Conservation (phyloP, 768 basidiomycete genomes). For the Boletellus emodensis region DNA sequence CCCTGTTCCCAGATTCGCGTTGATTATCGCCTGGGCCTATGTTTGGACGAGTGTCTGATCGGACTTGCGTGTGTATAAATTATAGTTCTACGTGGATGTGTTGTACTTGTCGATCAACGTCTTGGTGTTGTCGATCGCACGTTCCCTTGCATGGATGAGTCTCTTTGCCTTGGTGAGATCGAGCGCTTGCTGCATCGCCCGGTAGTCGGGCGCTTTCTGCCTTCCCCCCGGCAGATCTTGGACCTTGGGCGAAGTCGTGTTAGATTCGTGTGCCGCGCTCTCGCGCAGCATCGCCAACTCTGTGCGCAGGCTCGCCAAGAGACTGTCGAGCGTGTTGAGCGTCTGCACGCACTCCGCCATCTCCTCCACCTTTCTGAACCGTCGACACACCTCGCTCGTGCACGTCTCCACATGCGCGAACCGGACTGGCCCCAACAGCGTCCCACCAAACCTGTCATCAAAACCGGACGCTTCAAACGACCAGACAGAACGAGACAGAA, state of each 20-base stretch:
- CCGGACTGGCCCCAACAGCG: conserved; percentile 67
- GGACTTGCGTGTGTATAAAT: background rate
- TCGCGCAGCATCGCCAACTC: conserved; percentile 27
- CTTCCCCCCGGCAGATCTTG: background rate
- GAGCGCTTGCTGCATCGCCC: conserved; percentile 30
- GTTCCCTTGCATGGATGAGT: conserved; percentile 66
- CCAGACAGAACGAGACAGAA: no score
- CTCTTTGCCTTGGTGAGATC: conserved; percentile 64
- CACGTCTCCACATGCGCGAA: conserved; percentile 79
- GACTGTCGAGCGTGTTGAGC: conserved; percentile 56
- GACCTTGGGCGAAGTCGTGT: background rate
- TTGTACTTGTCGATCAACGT: conserved; percentile 44
- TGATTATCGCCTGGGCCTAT: background rate
- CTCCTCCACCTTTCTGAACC: conserved; percentile 65
- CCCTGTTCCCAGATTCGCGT: conserved; percentile 1
- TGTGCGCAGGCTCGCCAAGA: conserved; percentile 52
- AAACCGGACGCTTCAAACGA: background rate
- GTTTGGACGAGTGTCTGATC: background rate
- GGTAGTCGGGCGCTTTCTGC: conserved; percentile 45
- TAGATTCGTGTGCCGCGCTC: background rate
- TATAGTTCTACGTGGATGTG: background rate
- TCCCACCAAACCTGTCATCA: conserved; percentile 69
- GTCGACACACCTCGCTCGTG: conserved; percentile 65
- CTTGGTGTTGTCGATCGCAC: conserved; percentile 61
- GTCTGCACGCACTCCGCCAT: conserved; percentile 57